Percentiles rank a stretch among this genome's conserved stretches.
Conservation (phyloP, 2,329 filamentous ascomycete genomes). For the Trichophyton mentagrophytes region DNA sequence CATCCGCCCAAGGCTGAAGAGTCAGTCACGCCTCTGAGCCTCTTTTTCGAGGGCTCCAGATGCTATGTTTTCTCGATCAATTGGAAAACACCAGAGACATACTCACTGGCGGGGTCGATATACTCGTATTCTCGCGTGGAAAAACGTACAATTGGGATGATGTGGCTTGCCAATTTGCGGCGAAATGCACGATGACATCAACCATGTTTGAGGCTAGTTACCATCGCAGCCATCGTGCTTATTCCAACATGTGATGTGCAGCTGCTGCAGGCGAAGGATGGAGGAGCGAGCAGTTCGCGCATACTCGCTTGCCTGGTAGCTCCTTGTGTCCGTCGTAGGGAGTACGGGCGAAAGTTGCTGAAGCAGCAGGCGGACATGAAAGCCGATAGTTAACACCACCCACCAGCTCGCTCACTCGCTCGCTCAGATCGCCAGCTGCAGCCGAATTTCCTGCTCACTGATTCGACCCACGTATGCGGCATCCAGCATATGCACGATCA, state of each 20-base stretch:
- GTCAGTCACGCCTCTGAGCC: not conserved
- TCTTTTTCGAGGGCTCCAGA: not conserved
- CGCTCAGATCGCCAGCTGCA: not conserved
- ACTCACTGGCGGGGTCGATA: not conserved
- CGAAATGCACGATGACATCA: slow-evolving; percentile 1
- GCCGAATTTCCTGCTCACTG: not conserved
- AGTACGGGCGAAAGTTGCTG: not conserved
- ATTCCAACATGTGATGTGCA: slow-evolving; percentile 1
- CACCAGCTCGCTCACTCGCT: not conserved
- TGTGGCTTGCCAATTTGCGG: slow-evolving; percentile 1
- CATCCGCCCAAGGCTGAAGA: not conserved
- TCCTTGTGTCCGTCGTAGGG: not conserved
- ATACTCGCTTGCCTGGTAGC: not conserved
- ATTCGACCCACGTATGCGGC: slow-evolving; percentile 1
- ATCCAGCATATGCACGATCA: not conserved
- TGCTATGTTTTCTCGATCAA: not conserved
- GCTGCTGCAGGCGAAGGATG: not conserved
- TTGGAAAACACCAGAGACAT: not conserved
- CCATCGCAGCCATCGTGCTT: not conserved
- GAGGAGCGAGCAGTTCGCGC: not conserved
- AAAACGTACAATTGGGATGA: slow-evolving; percentile 3
- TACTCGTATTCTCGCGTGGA: slow-evolving; percentile 1
- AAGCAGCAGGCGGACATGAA: not conserved
- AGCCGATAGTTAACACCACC: not conserved
- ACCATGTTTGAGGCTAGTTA: not conserved